Evolutionary conservation across 192 early-diverging fungal species (phyloP).

Genomic region (Allomyces arbusculus): DNA sequence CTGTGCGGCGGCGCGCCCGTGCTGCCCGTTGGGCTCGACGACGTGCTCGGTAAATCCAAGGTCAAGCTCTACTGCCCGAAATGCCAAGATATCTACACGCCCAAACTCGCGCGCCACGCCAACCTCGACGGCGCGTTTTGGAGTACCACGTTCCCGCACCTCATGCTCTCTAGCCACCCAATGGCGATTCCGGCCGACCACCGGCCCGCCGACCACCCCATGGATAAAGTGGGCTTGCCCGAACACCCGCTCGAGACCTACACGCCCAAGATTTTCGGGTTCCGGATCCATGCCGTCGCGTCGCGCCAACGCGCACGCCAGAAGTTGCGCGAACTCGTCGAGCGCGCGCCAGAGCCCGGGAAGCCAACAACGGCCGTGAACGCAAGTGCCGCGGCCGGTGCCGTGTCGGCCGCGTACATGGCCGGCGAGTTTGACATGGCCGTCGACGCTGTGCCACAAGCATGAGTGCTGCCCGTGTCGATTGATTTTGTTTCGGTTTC

Average conservation of each 20-base stretch:
- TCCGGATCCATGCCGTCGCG: constrained; percentile 73
- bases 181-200: constrained; percentile 5
- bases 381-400: no score
- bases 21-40: constrained; percentile 72
- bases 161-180: constrained; percentile 83
- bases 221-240: no score
- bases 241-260: constrained; percentile 52
- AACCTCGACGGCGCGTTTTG: constrained; percentile 90
- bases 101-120: constrained; percentile 65
- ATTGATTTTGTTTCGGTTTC: no score
- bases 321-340: constrained; percentile 33
- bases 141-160: constrained; percentile 88
- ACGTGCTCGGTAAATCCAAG: constrained; percentile 58
- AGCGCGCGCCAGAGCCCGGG: no score
- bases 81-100: constrained; percentile 93
- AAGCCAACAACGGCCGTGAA: no score
- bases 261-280: constrained; percentile 95
- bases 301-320: constrained; percentile 84
- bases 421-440: no score
- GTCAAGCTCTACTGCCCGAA: constrained; percentile 91
- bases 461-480: no score
- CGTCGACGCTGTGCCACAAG: no score
- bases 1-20: constrained; percentile 76
- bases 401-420: no score
- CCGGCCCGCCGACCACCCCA: neutral